Percentiles rank a stretch among this genome's conserved stretches.
These are phyloP conservation scores for Magnaporthiopsis rhizophila DNA, from an alignment of 2,329 filamentous ascomycete genomes.

Conservation along the genomic window DNA sequence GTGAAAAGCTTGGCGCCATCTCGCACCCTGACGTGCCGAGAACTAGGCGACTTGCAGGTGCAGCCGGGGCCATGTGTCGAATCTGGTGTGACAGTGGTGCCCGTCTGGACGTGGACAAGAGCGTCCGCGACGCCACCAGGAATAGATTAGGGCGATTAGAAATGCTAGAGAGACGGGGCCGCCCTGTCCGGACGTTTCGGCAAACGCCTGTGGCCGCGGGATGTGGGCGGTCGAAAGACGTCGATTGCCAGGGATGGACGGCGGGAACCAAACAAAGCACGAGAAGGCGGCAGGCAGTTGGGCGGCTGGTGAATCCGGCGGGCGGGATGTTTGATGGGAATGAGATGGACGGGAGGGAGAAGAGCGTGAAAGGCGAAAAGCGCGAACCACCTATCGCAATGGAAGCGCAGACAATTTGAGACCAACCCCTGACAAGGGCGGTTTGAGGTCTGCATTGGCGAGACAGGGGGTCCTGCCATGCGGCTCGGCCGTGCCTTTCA, in stretches of 20 bases:
- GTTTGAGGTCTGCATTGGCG: slow-evolving; percentile 16
- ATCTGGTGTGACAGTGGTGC: neutral
- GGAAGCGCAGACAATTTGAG: slow-evolving; percentile 14
- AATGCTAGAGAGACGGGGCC: too few relatives aligned
- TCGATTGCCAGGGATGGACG: too few relatives aligned
- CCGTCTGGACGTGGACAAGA: neutral
- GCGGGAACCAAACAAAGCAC: neutral
- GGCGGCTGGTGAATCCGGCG: neutral
- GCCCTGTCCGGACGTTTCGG: neutral
- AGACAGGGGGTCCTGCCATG: slow-evolving; percentile 9
- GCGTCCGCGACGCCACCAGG: too few relatives aligned
- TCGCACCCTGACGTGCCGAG: neutral
- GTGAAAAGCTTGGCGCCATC: neutral
- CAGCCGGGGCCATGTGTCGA: neutral
- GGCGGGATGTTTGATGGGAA: neutral
- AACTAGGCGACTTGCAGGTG: neutral
- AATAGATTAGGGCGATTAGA: neutral
- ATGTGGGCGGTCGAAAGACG: neutral
- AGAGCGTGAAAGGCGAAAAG: neutral
- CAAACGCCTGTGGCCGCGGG: neutral
- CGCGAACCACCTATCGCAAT: neutral
- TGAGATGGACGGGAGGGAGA: neutral
- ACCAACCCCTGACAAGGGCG: slow-evolving; percentile 21
- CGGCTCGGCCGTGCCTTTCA: neutral
- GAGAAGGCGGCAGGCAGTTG: neutral